A percentile compares a stretch with the other conserved stretches of the same genome.
Conservation (phyloP, 306 rosid genomes). For the Cyamopsis tetragonoloba region DNA sequence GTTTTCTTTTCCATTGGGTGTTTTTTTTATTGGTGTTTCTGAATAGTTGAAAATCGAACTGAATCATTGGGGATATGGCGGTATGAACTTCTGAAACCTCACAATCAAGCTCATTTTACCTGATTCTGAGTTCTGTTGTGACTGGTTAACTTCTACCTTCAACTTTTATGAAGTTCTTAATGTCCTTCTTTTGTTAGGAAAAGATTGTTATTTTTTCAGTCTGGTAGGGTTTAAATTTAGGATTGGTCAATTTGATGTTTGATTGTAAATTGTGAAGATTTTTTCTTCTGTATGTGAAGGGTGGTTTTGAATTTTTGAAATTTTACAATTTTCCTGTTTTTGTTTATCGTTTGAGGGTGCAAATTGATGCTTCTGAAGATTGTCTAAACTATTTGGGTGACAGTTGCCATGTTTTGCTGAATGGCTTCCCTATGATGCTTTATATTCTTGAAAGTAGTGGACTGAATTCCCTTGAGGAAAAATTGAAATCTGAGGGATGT, state of each 20-base stretch:
- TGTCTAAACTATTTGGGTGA: neutral
- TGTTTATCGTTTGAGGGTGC: neutral
- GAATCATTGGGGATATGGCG: neutral
- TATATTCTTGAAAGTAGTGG: conserved; percentile 50
- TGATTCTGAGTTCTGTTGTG: neutral
- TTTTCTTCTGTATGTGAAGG: neutral
- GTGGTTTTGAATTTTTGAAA: too few relatives aligned
- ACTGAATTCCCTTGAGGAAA: conserved; percentile 49
- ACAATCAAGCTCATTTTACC: neutral
- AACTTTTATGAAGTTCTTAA: neutral
- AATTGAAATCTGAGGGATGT: conserved; percentile 42
- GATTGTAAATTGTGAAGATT: neutral
- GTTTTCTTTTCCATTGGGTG: neutral
- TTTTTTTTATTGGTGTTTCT: neutral
- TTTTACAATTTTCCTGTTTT: neutral
- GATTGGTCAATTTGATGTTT: neutral
- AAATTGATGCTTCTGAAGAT: neutral
- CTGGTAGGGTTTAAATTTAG: neutral
- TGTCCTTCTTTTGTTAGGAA: neutral
- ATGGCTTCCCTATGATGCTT: conserved; percentile 34
- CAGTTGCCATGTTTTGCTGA: neutral
- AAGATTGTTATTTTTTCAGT: neutral
- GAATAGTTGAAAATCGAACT: neutral
- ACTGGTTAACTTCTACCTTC: neutral
- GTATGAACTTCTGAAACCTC: neutral